Evolutionary conservation across 2,329 filamentous ascomycete genomes (phyloP), one percentile per base, ranked within the genome.

Genomic region (Ophiosphaerella herpotricha): DNA sequence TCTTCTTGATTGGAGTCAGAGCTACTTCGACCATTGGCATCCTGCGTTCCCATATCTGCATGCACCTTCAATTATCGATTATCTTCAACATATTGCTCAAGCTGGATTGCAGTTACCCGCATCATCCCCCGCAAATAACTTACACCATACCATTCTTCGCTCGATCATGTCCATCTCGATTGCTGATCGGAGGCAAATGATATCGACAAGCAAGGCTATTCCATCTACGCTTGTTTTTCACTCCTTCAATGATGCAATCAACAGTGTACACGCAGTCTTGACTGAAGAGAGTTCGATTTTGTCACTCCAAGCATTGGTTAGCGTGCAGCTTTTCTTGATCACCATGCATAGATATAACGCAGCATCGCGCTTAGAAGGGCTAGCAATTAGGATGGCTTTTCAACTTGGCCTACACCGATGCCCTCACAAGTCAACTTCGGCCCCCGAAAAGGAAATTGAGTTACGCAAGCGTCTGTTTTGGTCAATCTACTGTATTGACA

Each of bases 1-100:
- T 32, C 48, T 66, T 31, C 52, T 66, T 29, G 59, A 64, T 16
- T 63, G 57, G 63, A 64, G 61, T 41, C 63, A 66, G 38, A 61
- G 56, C 26, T 66, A 66, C 33, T 64, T 66, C 43, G 63, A 66
- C 42, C 57, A 61, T 39, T 66, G 61, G 63, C 63, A 64, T 42
- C 59, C 63, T 26, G 56, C 59, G 7, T 66, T 66, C 39, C 63
- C 63, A 5, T 64, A 60, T 26, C 37, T 66, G 2, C 59, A 66
- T 33, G 63, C 61, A 6, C 63, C 61, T 14, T 58, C 58, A 11
- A 21, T 66, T 14, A 39, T 66, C 9, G 56, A 61, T 13, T 52
- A 59, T 26, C 58, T 64, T 13, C 55, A 46, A 11, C 45, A 54
- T 8, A 41, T 56, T 18, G 46, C 37, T 16, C 38, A 46, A 3